These are phyloP conservation scores for Ampelomyces quisqualis DNA, from an alignment of 2,329 filamentous ascomycete genomes.

Conservation along the genomic window DNA sequence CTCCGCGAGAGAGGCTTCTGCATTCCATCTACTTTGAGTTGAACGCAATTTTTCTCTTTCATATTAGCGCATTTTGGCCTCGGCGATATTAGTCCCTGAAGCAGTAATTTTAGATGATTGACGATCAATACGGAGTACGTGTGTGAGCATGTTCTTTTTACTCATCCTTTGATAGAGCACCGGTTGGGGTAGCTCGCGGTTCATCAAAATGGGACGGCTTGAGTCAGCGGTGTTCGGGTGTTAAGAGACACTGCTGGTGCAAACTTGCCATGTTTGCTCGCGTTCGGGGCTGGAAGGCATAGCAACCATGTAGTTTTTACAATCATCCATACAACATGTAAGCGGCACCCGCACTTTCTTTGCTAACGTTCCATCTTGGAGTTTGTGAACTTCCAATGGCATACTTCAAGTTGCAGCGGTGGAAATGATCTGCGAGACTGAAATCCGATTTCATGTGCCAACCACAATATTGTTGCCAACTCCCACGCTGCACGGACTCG, in stretches of 20 bases:
- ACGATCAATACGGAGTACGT: constrained; percentile 25
- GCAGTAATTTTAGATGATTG: constrained; percentile 42
- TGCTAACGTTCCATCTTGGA: constrained; percentile 6
- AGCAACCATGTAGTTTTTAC: constrained; percentile 40
- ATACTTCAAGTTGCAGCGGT: constrained; percentile 10
- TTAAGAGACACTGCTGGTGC: constrained; percentile 19
- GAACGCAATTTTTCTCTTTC: constrained; percentile 26
- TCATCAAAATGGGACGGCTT: constrained; percentile 35
- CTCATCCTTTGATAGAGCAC: constrained; percentile 24
- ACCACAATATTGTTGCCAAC: background rate
- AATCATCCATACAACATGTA: constrained; percentile 30
- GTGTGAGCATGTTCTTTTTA: constrained; percentile 20
- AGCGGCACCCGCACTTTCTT: constrained; percentile 10
- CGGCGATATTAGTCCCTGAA: constrained; percentile 27
- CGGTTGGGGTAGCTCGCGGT: constrained; percentile 30
- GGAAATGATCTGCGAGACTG: constrained; percentile 16
- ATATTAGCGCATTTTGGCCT: constrained; percentile 28
- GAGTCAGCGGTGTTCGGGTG: constrained; percentile 37
- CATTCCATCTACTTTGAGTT: constrained; percentile 30
- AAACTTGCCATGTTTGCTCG: constrained; percentile 34
- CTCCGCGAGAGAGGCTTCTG: constrained; percentile 40
- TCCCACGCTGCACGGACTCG: constrained; percentile 28
- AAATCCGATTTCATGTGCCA: constrained; percentile 18
- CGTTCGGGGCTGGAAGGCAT: constrained; percentile 20
- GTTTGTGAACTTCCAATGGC: constrained; percentile 1